Evolutionary conservation across 192 early-diverging fungal genomes (phyloP).

Genomic region (Coemansia umbellata): DNA sequence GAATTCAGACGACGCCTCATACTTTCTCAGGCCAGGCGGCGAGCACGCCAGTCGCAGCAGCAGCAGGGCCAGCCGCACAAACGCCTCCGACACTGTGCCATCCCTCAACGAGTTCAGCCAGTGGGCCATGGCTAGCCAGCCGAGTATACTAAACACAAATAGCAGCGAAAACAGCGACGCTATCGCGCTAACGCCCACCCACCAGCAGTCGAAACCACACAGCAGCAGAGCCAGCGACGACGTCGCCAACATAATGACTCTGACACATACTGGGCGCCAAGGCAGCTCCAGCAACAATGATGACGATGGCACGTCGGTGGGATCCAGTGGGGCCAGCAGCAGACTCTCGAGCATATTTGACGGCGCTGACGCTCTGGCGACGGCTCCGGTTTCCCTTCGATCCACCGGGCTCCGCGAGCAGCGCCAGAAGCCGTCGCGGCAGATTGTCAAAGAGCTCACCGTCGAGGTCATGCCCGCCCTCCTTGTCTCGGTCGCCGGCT

Average conservation of each 20-base stretch:
- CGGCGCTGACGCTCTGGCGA: no score
- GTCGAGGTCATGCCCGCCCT: slow-evolving; percentile 62
- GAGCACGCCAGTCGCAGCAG: neutral
- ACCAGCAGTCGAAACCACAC: neutral
- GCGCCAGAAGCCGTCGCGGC: slow-evolving; percentile 6
- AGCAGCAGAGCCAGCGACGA: neutral
- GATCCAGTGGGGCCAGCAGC: no score
- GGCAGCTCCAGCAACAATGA: neutral
- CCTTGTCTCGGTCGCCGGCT: slow-evolving; percentile 65
- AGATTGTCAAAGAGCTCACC: slow-evolving; percentile 29
- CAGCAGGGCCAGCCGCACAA: no score
- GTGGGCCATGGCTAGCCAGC: neutral
- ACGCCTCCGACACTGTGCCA: no score
- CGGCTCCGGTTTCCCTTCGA: no score
- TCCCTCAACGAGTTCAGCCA: no score
- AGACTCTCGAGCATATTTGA: no score
- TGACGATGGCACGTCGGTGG: neutral
- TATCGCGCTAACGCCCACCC: neutral
- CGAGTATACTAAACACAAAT: neutral
- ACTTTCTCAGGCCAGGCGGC: no score
- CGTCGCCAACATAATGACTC: neutral
- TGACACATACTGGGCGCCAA: neutral
- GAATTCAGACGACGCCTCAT: neutral
- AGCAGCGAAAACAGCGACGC: neutral
- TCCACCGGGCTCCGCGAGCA: no score